Evolutionary conservation across 2,329 filamentous ascomycete genomes (phyloP).

Genomic region (Exophiala sp.): DNA sequence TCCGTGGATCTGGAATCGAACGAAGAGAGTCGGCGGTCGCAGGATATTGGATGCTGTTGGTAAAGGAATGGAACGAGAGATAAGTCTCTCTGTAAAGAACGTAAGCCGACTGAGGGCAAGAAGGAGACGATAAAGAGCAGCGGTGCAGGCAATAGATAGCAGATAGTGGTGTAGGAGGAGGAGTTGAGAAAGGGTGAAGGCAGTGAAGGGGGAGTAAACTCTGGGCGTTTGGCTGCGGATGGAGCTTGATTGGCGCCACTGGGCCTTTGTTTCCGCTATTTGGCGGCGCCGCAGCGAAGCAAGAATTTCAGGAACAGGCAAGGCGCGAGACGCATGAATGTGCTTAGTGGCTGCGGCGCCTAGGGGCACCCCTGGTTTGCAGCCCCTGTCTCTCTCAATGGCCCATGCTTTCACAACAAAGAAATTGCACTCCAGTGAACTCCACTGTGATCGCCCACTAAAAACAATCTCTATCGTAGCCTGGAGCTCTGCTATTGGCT

Average conservation of each 20-base stretch:
- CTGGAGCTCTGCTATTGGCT: constrained; percentile 12
- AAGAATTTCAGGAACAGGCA: constrained; percentile 19
- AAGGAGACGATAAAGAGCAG: constrained; percentile 25
- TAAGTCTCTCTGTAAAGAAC: constrained; percentile 29
- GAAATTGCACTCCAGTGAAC: constrained; percentile 20
- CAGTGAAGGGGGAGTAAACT: constrained; percentile 4
- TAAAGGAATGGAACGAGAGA: constrained; percentile 31
- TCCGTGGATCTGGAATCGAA: constrained; percentile 4
- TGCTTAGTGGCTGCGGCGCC: not conserved
- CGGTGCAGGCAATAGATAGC: constrained; percentile 12
- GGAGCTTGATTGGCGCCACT: not conserved
- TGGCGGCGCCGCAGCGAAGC: not conserved
- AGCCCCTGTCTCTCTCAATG: constrained; percentile 1
- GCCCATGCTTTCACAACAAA: constrained; percentile 14
- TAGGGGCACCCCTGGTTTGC: not conserved
- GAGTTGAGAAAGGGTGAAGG: constrained; percentile 1
- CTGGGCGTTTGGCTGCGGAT: constrained; percentile 13
- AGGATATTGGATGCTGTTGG: constrained; percentile 22
- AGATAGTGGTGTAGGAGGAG: not conserved
- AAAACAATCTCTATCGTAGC: constrained; percentile 5
- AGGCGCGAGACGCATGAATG: not conserved
- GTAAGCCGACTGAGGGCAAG: constrained; percentile 26
- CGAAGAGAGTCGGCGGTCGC: constrained; percentile 15
- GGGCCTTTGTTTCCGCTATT: not conserved
- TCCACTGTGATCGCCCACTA: constrained; percentile 20